Percentiles rank a stretch among this genome's conserved stretches.
These are phyloP conservation scores for Clavispora phyllophila DNA, from an alignment of 805 yeast genomes.

Conservation along the genomic window DNA sequence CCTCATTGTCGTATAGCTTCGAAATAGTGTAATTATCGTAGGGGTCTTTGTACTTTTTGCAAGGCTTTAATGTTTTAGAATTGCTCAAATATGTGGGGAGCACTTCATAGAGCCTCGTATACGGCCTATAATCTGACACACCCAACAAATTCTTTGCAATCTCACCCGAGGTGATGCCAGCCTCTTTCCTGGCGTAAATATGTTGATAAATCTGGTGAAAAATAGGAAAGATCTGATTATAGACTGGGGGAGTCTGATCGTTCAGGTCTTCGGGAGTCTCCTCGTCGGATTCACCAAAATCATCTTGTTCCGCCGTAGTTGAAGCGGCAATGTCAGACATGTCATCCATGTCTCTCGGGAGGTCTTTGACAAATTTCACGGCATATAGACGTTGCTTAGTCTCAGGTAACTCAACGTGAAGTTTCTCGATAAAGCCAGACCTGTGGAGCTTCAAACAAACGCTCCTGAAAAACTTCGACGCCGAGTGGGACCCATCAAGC, in stretches of 20 bases:
- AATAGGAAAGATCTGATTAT: slow-evolving; percentile 57
- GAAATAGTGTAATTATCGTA: slow-evolving; percentile 37
- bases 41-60: slow-evolving; percentile 23
- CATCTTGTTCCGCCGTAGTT: slow-evolving; percentile 16
- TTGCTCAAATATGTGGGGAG: slow-evolving; percentile 38
- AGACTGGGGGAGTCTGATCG: slow-evolving; percentile 19
- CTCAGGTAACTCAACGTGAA: slow-evolving; percentile 39
- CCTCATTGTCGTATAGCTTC: slow-evolving; percentile 66
- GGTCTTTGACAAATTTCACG: slow-evolving; percentile 38
- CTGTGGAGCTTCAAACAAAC: slow-evolving; percentile 42
- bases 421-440: slow-evolving; percentile 44
- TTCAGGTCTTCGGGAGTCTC: slow-evolving; percentile 9
- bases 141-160: slow-evolving; percentile 52
- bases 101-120: slow-evolving; percentile 46
- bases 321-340: slow-evolving; percentile 32
- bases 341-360: slow-evolving; percentile 44
- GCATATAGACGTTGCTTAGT: slow-evolving; percentile 27
- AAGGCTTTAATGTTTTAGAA: slow-evolving; percentile 20
- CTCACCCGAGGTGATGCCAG: slow-evolving; percentile 60
- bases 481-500: slow-evolving; percentile 36
- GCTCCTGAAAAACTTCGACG: slow-evolving; percentile 44
- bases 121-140: slow-evolving; percentile 44
- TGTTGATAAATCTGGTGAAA: slow-evolving; percentile 58
- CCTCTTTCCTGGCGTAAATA: slow-evolving; percentile 33
- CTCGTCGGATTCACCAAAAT: slow-evolving; percentile 17